Conservation (phyloP, 805 yeast genomes). For the Pichia phayaonensis region DNA sequence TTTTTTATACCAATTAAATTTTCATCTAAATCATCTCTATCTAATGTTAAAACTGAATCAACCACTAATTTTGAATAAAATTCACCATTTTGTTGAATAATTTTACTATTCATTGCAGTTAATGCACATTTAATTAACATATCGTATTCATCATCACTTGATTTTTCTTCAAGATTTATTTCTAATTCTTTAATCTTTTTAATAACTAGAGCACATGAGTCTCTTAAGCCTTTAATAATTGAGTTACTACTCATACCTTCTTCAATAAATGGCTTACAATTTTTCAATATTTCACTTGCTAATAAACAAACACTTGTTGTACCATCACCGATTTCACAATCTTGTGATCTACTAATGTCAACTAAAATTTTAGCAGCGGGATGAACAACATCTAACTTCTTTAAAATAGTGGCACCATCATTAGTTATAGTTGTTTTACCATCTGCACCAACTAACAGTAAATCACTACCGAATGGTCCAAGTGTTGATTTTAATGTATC, state of each 20-base stretch:
- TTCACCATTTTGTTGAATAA: conserved; percentile 77
- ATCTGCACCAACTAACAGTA: conserved; percentile 66
- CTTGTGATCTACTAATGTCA: conserved; percentile 92
- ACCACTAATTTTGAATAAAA: conserved; percentile 96
- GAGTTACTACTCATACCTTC: conserved; percentile 93
- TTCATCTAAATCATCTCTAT: conserved; percentile 80
- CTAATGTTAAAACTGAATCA: conserved; percentile 85
- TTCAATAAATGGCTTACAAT: conserved; percentile 83
- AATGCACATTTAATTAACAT: conserved; percentile 86
- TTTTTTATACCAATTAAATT: conserved; percentile 88
- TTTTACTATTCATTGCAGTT: conserved; percentile 95
- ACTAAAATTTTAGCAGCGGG: conserved; percentile 97
- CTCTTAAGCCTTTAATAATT: conserved; percentile 79
- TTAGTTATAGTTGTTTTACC: conserved; percentile 93
- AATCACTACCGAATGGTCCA: conserved; percentile 97
- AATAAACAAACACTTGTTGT: conserved; percentile 91
- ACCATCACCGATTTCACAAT: conserved; percentile 98
- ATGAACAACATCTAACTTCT: conserved; percentile 88
- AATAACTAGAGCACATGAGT: conserved; percentile 72
- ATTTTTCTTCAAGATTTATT: conserved; percentile 47
- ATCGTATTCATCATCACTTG: conserved; percentile 53
- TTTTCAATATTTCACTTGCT: conserved; percentile 92
- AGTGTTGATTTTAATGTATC: conserved; percentile 91
- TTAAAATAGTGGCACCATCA: conserved; percentile 96
- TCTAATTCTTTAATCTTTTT: conserved; percentile 67